Evolutionary conservation across 2,329 filamentous ascomycete genomes (phyloP), one percentile per base, ranked within the genome.

Genomic region (Neofusicoccum laricinum): DNA sequence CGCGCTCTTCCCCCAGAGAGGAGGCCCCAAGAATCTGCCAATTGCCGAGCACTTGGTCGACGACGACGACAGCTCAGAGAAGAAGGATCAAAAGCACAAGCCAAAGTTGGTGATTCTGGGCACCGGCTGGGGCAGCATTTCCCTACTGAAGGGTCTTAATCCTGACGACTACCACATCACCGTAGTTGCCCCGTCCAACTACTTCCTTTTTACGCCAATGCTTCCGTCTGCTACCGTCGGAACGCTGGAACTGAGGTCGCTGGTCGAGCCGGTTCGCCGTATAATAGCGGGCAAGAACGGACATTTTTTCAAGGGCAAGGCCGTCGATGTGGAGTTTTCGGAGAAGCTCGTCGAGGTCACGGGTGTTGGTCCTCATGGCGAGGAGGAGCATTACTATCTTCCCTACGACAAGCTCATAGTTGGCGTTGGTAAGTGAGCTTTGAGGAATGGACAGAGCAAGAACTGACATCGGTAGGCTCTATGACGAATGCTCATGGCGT

Each of bases 151-250:
- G 80, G 90, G 92, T 67, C 79, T 99, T 67, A 90, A 94, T 67
- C 89, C 93, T 0, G 92, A 93, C 12, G 92, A 97, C 71, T 99
- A 97, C 75, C 93, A 99, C 77, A 89, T 99, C 69, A 98, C 94
- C 4, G 90, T 99, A 43, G 90, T 99, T 48, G 96, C 93, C 12
- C 94, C 95, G 0, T 90, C 90, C 40, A 98, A 98, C 72, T 97
- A 98, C 80, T 99, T 99, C 79, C 81, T 99, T 36, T 99, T 99
- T 77, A 99, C 95, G 1, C 95, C 95, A 0, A 98, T 99, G 93
- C 83, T 99, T 48, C 95, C 95, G 1, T 97, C 93, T 38, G 96
- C 95, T 7, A 99, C 96, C 0, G 95, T 99, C 5, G 96, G 96
- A 12, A 99, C 95, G 0, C 82, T 99, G 36, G 94, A 97, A 73